Evolutionary conservation across 1,139 yeast species (phyloP).

Genomic region (Casaregolazyma lundiana): DNA sequence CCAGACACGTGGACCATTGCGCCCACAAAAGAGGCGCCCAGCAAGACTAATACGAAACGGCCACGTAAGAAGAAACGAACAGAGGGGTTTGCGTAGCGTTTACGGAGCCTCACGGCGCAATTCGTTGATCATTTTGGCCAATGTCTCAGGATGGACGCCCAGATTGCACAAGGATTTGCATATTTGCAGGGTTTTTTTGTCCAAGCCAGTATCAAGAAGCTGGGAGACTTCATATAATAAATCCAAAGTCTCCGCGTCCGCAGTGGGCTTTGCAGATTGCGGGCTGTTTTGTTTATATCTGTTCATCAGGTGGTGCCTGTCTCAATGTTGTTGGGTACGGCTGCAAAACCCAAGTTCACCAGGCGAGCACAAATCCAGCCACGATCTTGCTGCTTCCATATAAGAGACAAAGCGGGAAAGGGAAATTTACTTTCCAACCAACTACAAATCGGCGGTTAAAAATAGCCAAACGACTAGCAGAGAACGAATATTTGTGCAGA

Average conservation of each 20-base stretch:
- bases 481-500: background rate
- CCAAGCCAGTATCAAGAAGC: constrained; percentile 29
- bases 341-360: background rate
- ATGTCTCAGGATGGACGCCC: constrained; percentile 29
- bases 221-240: constrained; percentile 27
- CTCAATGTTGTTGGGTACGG: no score
- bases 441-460: background rate
- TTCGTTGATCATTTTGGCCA: constrained; percentile 22
- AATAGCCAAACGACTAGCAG: background rate
- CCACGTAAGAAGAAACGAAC: constrained; percentile 14
- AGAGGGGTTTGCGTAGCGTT: constrained; percentile 21
- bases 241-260: background rate
- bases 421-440: background rate
- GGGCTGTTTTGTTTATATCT: background rate
- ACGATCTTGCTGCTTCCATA: background rate
- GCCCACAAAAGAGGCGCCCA: background rate
- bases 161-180: constrained; percentile 26
- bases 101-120: constrained; percentile 2
- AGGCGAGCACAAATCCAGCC: background rate
- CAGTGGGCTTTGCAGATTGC: background rate
- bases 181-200: constrained; percentile 23
- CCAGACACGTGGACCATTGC: background rate
- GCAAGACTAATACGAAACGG: background rate
- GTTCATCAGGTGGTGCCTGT: background rate
- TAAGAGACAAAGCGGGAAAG: background rate